These are phyloP conservation scores for Lichtheimia ramosa DNA, from an alignment of 371 early-diverging fungal species.

Conservation along the genomic window DNA sequence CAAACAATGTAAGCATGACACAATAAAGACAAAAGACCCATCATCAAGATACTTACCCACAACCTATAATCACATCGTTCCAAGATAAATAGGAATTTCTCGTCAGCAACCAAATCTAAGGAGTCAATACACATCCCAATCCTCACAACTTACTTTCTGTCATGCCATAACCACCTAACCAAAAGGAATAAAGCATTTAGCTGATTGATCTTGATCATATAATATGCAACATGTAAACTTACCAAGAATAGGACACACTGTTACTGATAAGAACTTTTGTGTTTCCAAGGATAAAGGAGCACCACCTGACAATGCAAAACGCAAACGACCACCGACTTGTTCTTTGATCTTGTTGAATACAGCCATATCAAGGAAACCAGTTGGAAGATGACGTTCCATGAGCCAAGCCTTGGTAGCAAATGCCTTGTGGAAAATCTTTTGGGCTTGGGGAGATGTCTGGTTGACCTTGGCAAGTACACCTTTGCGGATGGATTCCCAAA, in stretches of 20 bases:
- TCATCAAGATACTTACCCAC: neutral
- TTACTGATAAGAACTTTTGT: slow-evolving; percentile 67
- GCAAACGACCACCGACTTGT: slow-evolving; percentile 77
- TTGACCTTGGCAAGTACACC: slow-evolving; percentile 61
- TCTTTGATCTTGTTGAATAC: slow-evolving; percentile 74
- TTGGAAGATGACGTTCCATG: slow-evolving; percentile 49
- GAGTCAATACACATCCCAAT: no score
- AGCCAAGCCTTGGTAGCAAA: slow-evolving; percentile 56
- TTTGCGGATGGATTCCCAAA: slow-evolving; percentile 84
- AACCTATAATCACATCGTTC: neutral
- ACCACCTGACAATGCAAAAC: slow-evolving; percentile 75
- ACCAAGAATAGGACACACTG: slow-evolving; percentile 64
- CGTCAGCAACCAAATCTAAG: no score
- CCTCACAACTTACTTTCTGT: slow-evolving; percentile 14
- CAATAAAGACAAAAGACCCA: neutral
- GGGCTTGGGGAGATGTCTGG: slow-evolving; percentile 16
- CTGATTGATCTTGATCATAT: neutral
- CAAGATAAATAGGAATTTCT: no score
- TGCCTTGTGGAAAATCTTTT: slow-evolving; percentile 54
- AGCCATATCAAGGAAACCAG: slow-evolving; percentile 62
- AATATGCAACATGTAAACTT: neutral
- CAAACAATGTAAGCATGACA: neutral
- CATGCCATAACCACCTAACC: slow-evolving; percentile 66
- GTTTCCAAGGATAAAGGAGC: slow-evolving; percentile 74
- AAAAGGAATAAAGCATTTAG: neutral